Base-by-base conservation (phyloP, 352 stramenopile genomes). In the Phytophthora niederhauseri region DNA sequence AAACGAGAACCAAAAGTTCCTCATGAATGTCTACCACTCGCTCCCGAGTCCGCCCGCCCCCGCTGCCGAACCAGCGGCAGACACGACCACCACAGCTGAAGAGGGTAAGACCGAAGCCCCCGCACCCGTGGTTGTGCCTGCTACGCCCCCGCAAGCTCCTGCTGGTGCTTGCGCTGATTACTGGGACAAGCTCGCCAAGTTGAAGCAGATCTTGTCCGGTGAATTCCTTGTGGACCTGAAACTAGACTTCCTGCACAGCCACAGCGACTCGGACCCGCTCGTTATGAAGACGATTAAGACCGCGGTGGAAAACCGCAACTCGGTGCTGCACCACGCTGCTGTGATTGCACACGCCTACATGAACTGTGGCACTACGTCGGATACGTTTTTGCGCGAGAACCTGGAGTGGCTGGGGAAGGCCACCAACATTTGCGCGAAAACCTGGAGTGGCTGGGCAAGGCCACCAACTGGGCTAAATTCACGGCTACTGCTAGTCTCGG, bases 401-500 rank as follows among this genome's bases (percentile, higher is more conserved):
- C 87, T 99, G 14, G 97, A 99, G 64, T 99, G 98, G 97, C 94
- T 99, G 65, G 98, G 96, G 20, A 99, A 99, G 72, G 97, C 98
- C 8, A 98, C 90, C 57, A 99, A 99, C 85, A n/a, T 73, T 77
- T 99, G 67, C 92, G 98, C 36, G 95, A 99, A 66, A 98, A 99
- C 85, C 87, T 99, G 14, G 97, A 99, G 64, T 99, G 98, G 97
- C 94, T 99, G 65, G 98, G 96, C 24, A 99, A 99, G 72, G 97
- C 98, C 8, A 98, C 90, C 57, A 99, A 99, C 85, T 99, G 98
- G 98, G 97, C 97, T 56, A 99, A 99, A 82, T 99, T 99, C 71
- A 99, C 95, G 6, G 97, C 98, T 20, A 99, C 97, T 6, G 97
- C 97, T 17, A 98, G 91, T 63, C 89, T 99, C n/a, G 98, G 98